phyloP scores from a whole-genome alignment of 352 stramenopile species.

The Pythium volutum region DNA sequence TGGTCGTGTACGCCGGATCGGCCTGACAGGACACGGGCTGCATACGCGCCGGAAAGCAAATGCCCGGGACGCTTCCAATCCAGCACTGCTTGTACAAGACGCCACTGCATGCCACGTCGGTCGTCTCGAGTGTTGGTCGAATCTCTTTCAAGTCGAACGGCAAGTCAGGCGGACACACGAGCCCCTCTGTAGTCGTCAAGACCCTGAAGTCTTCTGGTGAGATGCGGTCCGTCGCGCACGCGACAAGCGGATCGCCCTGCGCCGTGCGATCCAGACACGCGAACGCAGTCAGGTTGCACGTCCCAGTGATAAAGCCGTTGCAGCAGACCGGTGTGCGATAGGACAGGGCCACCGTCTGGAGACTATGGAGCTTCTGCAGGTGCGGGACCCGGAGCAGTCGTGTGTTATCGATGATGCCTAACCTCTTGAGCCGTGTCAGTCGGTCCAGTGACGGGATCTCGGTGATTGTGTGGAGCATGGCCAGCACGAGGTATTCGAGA shows the following conservation, averaged over 20 bases:
- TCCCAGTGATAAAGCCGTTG: conserved; percentile 14
- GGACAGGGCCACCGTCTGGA: conserved; percentile 7
- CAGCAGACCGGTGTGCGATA: conserved; percentile 10
- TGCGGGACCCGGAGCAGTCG: background rate
- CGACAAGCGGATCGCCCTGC: background rate
- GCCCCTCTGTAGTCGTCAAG: background rate
- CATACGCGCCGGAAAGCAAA: conserved; percentile 15
- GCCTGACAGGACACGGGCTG: conserved; percentile 8
- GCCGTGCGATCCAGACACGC: conserved; percentile 7
- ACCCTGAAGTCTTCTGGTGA: background rate
- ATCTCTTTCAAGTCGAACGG: conserved; percentile 13
- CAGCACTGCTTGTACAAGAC: conserved; percentile 21
- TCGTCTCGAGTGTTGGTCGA: background rate
- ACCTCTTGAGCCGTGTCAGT: background rate
- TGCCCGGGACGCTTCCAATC: background rate
- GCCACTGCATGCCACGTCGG: conserved; percentile 10
- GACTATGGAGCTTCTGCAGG: background rate
- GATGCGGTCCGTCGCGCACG: conserved; percentile 1
- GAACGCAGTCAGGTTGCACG: conserved; percentile 9
- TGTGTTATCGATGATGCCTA: conserved; percentile 4
- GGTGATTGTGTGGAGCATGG: conserved; percentile 4
- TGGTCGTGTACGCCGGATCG: background rate
- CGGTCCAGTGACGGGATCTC: conserved; percentile 4
- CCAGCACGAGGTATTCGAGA: conserved; percentile 12
- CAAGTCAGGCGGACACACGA: conserved; percentile 1